A percentile compares a stretch with the other conserved stretches of the same genome.
These are phyloP conservation scores for Pichia sp. DNA, from an alignment of 1,139 yeast species.

Conservation along the genomic window DNA sequence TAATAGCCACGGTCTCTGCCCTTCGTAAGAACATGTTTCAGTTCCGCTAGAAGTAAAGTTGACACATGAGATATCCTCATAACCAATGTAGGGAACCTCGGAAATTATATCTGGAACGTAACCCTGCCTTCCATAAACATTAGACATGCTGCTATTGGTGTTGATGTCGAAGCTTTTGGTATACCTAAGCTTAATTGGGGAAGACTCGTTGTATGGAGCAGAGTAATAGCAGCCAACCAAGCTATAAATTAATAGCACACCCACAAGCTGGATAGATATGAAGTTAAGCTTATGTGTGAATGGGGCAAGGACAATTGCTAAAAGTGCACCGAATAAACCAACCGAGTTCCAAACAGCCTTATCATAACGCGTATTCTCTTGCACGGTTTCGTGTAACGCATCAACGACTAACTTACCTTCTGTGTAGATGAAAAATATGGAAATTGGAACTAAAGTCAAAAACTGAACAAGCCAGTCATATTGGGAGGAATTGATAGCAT, in stretches of 20 bases:
- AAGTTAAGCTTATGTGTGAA: constrained; percentile 65
- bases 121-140: constrained; percentile 48
- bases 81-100: constrained; percentile 55
- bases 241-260: constrained; percentile 29
- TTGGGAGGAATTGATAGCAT: constrained; percentile 39
- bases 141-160: constrained; percentile 26
- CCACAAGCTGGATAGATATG: constrained; percentile 34
- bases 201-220: constrained; percentile 48
- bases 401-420: constrained; percentile 49
- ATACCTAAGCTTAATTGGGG: constrained; percentile 68
- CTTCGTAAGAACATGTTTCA: constrained; percentile 47
- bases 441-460: constrained; percentile 58
- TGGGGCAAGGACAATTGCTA: constrained; percentile 59
- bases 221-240: constrained; percentile 28
- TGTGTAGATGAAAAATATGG: constrained; percentile 44
- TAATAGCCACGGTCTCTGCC: constrained; percentile 47
- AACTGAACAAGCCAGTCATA: constrained; percentile 83
- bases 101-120: constrained; percentile 35
- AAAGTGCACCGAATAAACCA: constrained; percentile 31
- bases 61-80: constrained; percentile 31
- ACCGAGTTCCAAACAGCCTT: constrained; percentile 40
- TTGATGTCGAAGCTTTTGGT: constrained; percentile 47
- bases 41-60: constrained; percentile 34
- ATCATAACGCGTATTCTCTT: constrained; percentile 50
- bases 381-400: constrained; percentile 62